Evolutionary conservation across 2,329 filamentous ascomycete species (phyloP).

Genomic region (Ophiosphaerella narmari): DNA sequence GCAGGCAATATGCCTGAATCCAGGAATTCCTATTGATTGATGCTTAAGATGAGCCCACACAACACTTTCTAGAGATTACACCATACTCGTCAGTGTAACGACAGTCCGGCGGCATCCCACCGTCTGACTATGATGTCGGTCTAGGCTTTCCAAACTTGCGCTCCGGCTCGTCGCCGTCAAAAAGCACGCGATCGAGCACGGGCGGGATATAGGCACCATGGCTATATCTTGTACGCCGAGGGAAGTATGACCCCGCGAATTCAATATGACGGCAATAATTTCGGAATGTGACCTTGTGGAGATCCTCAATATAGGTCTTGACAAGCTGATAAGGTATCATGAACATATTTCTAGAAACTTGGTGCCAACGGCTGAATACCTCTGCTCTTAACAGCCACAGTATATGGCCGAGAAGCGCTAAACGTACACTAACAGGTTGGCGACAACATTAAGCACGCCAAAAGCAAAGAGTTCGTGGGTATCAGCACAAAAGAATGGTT

Average conservation of each 20-base stretch:
- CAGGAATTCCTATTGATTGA: no score
- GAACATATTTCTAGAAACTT: background rate
- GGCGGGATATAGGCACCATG: background rate
- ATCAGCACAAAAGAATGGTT: no score
- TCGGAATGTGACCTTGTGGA: background rate
- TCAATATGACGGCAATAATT: conserved; percentile 4
- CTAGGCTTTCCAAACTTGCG: no score
- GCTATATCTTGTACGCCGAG: background rate
- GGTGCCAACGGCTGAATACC: background rate
- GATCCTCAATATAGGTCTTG: conserved; percentile 1
- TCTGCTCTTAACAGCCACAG: background rate
- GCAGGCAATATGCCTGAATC: background rate
- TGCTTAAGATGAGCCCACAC: background rate
- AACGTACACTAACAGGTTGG: background rate
- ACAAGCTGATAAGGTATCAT: conserved; percentile 1
- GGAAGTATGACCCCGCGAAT: conserved; percentile 1
- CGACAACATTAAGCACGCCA: background rate
- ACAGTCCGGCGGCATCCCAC: background rate
- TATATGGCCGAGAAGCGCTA: background rate
- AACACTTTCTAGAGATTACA: background rate
- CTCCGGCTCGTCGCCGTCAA: no score
- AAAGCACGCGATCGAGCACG: background rate
- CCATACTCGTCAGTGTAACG: background rate
- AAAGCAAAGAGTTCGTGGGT: no score
- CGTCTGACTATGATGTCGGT: no score